Evolutionary conservation across 1,284 basidiomycete genomes (phyloP).

Genomic region (Microbotryomycetes sp.): DNA sequence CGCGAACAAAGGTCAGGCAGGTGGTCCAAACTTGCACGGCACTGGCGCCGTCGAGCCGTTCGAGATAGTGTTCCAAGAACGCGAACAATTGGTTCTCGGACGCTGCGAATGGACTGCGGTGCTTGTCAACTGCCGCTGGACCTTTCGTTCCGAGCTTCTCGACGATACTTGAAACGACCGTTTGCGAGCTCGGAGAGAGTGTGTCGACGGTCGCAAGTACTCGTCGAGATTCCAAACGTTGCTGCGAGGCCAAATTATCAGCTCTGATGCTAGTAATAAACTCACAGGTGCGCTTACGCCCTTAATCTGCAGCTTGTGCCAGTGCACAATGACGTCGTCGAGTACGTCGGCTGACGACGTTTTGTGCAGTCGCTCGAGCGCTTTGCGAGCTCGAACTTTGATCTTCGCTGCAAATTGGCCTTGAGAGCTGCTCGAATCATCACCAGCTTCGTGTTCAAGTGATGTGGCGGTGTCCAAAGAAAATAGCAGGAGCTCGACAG

Average conservation of each 20-base stretch:
- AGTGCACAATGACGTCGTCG: conserved; percentile 70
- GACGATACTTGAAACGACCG: conserved; percentile 80
- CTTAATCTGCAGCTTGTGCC: conserved; percentile 44
- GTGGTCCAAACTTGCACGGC: conserved; percentile 86
- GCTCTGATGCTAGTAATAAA: background rate
- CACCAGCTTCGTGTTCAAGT: conserved; percentile 32
- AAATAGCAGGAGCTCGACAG: conserved; percentile 30
- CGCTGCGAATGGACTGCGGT: conserved; percentile 10
- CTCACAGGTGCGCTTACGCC: background rate
- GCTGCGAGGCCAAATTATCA: conserved; percentile 1
- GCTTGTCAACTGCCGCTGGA: conserved; percentile 18
- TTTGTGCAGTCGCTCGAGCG: conserved; percentile 79
- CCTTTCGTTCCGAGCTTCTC: conserved; percentile 48
- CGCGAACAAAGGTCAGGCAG: conserved; percentile 67
- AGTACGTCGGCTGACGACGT: conserved; percentile 70
- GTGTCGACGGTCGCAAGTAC: conserved; percentile 74
- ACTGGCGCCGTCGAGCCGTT: conserved; percentile 73
- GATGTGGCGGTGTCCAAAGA: conserved; percentile 31
- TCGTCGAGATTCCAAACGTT: conserved; percentile 36
- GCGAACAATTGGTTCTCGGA: conserved; percentile 50
- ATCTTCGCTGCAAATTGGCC: conserved; percentile 54
- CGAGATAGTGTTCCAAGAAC: conserved; percentile 84
- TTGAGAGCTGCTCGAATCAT: conserved; percentile 55
- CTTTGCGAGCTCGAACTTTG: conserved; percentile 60
- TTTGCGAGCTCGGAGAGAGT: conserved; percentile 77